These are phyloP conservation scores for Kingdonia uniflora DNA, from an alignment of 164 flowering plant genomes.

Conservation along the genomic window DNA sequence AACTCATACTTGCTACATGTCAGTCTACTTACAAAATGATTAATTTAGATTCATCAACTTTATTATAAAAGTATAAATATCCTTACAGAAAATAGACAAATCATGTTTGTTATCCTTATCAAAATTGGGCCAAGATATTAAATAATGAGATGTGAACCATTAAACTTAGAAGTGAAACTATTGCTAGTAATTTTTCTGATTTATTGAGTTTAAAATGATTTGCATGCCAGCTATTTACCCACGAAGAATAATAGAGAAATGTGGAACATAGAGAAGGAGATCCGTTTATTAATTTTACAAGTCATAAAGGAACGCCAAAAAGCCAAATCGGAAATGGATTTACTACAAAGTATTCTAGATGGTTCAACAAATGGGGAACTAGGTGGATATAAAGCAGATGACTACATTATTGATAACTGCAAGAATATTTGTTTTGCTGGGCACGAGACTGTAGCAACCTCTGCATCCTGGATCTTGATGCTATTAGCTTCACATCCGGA, in stretches of 20 bases:
- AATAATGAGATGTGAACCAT: too few relatives aligned
- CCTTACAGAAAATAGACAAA: too few relatives aligned
- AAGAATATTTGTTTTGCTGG: constrained; percentile 36
- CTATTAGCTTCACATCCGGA: constrained; percentile 3
- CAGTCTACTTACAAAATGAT: too few relatives aligned
- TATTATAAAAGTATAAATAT: too few relatives aligned
- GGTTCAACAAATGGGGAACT: constrained; percentile 15
- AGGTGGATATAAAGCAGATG: constrained; percentile 13
- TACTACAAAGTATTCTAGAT: constrained; percentile 38
- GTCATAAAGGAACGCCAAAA: constrained; percentile 24
- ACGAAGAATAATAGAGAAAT: constrained; percentile 21
- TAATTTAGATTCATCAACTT: too few relatives aligned
- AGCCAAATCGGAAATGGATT: constrained; percentile 20
- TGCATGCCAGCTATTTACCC: not conserved
- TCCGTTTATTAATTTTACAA: constrained; percentile 22
- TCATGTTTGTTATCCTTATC: too few relatives aligned
- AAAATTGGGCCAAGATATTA: too few relatives aligned
- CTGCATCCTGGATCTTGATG: constrained; percentile 24
- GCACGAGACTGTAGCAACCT: constrained; percentile 17
- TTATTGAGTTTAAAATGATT: too few relatives aligned
- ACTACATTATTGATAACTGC: constrained; percentile 54
- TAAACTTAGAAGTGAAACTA: too few relatives aligned
- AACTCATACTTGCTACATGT: too few relatives aligned
- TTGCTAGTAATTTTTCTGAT: too few relatives aligned
- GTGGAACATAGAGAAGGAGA: constrained; percentile 37